Conservation (phyloP, 2,329 filamentous ascomycete species). For the Aureobasidium subglaciale region DNA sequence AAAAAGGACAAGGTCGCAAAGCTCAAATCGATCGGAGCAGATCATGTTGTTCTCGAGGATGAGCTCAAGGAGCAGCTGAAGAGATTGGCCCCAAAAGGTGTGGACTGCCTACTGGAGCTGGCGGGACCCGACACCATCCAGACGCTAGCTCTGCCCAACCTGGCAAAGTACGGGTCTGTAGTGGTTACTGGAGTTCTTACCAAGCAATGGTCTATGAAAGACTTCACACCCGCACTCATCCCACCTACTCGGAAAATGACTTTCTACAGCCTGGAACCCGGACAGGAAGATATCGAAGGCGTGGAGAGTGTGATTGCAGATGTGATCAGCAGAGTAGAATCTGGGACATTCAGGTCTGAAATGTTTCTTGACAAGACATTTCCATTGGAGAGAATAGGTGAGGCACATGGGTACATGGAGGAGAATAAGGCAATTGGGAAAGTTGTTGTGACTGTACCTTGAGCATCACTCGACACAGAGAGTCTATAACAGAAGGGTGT, state of each 20-base stretch:
- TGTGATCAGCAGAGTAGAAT: neutral
- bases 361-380: slow-evolving; percentile 10
- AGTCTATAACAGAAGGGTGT: too few relatives aligned
- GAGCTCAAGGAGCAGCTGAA: neutral
- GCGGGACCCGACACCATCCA: slow-evolving; percentile 7
- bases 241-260: slow-evolving; percentile 12
- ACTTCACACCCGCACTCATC: slow-evolving; percentile 8
- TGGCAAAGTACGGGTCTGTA: slow-evolving; percentile 11
- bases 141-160: neutral
- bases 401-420: slow-evolving; percentile 12
- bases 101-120: slow-evolving; percentile 10
- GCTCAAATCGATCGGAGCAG: slow-evolving; percentile 6
- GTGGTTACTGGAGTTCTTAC: slow-evolving; percentile 12
- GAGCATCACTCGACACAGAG: too few relatives aligned
- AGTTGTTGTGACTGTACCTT: slow-evolving; percentile 9
- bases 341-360: slow-evolving; percentile 4
- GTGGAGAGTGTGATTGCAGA: slow-evolving; percentile 5
- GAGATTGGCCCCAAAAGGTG: slow-evolving; percentile 2
- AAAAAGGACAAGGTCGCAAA: slow-evolving; percentile 6
- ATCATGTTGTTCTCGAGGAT: slow-evolving; percentile 14
- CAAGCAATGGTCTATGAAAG: slow-evolving; percentile 10
- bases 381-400: neutral
- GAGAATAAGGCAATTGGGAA: slow-evolving; percentile 5
- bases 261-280: slow-evolving; percentile 11
- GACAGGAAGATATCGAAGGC: slow-evolving; percentile 2